These are phyloP conservation scores for Neopestalotiopsis clavispora DNA, from an alignment of 2,329 filamentous ascomycete species.

Conservation along the genomic window DNA sequence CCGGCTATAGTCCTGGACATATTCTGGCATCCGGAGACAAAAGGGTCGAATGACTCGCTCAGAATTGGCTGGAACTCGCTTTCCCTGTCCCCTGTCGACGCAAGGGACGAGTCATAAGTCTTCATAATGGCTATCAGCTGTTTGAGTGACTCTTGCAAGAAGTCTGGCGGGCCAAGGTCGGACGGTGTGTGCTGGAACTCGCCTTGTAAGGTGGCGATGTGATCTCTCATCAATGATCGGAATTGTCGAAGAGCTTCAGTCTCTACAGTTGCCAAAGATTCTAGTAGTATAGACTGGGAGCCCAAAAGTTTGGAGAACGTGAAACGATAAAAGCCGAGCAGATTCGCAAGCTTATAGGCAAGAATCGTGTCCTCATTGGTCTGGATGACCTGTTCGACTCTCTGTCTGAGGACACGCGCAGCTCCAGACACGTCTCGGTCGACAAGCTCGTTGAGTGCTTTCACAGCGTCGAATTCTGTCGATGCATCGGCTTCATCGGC, in stretches of 20 bases:
- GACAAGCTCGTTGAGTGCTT: slow-evolving; percentile 83
- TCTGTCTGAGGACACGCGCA: slow-evolving; percentile 81
- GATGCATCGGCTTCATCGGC: slow-evolving; percentile 58
- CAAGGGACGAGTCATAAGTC: slow-evolving; percentile 83
- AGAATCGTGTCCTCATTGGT: slow-evolving; percentile 88
- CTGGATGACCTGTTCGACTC: slow-evolving; percentile 90
- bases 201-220: slow-evolving; percentile 74
- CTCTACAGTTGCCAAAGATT: slow-evolving; percentile 71
- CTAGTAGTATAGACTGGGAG: slow-evolving; percentile 69
- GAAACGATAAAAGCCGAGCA: slow-evolving; percentile 85
- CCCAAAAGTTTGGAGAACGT: slow-evolving; percentile 85
- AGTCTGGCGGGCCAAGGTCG: slow-evolving; percentile 80
- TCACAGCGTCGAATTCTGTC: slow-evolving; percentile 75
- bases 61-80: slow-evolving; percentile 78
- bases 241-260: slow-evolving; percentile 83
- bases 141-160: slow-evolving; percentile 80
- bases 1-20: slow-evolving; percentile 65
- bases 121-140: slow-evolving; percentile 80
- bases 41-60: slow-evolving; percentile 82
- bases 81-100: slow-evolving; percentile 61
- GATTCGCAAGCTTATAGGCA: slow-evolving; percentile 87
- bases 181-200: slow-evolving; percentile 72
- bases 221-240: slow-evolving; percentile 78
- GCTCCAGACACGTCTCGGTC: slow-evolving; percentile 85
- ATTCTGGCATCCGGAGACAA: slow-evolving; percentile 75